Conservation (phyloP, 768 basidiomycete species). For the Phaeotremella skinneri region DNA sequence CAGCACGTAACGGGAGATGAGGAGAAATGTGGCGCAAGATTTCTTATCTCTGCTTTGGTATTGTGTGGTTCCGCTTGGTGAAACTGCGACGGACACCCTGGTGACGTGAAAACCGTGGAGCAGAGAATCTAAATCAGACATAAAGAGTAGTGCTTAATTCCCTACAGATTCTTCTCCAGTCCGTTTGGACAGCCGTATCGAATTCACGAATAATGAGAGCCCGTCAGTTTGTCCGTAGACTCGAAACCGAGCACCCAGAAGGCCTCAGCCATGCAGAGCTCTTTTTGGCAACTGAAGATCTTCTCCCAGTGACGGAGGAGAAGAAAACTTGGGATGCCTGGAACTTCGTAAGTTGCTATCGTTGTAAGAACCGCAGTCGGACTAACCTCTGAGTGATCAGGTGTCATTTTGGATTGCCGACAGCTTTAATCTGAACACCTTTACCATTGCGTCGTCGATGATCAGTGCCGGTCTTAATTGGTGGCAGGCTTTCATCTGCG, state of each 20-base stretch:
- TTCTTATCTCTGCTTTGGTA: too few species aligned
- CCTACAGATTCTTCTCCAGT: not conserved
- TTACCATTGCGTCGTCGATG: slow-evolving; percentile 51
- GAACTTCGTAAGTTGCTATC: slow-evolving; percentile 68
- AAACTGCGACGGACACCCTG: too few species aligned
- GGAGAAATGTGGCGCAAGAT: too few species aligned
- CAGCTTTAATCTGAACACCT: slow-evolving; percentile 56
- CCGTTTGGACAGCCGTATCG: not conserved
- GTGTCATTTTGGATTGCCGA: slow-evolving; percentile 70
- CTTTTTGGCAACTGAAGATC: slow-evolving; percentile 67
- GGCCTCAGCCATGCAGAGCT: slow-evolving; percentile 60
- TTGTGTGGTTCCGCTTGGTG: too few species aligned
- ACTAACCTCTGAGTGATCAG: slow-evolving; percentile 16
- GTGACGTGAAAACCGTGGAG: too few species aligned
- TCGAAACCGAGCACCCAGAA: slow-evolving; percentile 60
- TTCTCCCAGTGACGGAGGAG: slow-evolving; percentile 64
- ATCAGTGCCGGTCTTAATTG: slow-evolving; percentile 41
- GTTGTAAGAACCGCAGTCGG: too few species aligned
- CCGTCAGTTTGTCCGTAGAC: slow-evolving; percentile 28
- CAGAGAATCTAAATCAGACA: too few species aligned
- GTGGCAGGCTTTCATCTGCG: slow-evolving; percentile 63
- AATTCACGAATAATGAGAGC: slow-evolving; percentile 8
- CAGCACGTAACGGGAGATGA: too few species aligned
- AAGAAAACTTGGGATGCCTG: slow-evolving; percentile 65
- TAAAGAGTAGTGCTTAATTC: too few species aligned